These are phyloP conservation scores for Picea sitchensis DNA, from an alignment of 75 land plant species.

Conservation along the genomic window DNA sequence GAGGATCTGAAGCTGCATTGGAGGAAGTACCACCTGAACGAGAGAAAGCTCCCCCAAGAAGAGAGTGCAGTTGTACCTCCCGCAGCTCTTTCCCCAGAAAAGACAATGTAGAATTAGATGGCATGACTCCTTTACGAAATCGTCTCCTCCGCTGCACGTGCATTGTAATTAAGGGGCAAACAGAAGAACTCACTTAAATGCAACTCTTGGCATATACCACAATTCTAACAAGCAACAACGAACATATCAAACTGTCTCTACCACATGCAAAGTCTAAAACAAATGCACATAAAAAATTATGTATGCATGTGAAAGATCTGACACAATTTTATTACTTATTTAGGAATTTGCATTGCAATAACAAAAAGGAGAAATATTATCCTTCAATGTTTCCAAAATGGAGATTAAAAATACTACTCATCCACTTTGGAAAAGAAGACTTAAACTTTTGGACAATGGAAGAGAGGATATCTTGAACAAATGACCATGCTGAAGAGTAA, in stretches of 20 bases:
- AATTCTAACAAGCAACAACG: not conserved
- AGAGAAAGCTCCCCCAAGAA: slow-evolving; percentile 5
- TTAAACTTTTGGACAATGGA: not conserved
- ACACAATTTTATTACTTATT: not conserved
- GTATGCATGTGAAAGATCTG: not conserved
- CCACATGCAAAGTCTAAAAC: not conserved
- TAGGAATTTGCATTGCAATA: not conserved
- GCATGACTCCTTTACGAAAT: slow-evolving; percentile 14
- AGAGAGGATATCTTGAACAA: slow-evolving; percentile 36
- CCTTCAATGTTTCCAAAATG: not conserved
- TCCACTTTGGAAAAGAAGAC: not conserved
- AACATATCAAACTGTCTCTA: not conserved
- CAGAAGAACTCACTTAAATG: not conserved
- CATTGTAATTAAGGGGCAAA: slow-evolving; percentile 13
- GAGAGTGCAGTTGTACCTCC: slow-evolving; percentile 18
- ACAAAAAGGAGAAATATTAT: not conserved
- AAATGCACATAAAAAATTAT: not conserved
- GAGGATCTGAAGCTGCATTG: slow-evolving; percentile 19
- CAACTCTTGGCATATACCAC: not conserved
- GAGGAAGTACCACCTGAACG: slow-evolving; percentile 7
- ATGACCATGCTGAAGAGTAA: slow-evolving; percentile 26
- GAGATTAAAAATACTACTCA: not conserved
- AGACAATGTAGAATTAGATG: slow-evolving; percentile 21
- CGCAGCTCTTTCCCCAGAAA: slow-evolving; percentile 18
- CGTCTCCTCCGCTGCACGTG: slow-evolving; percentile 25